phyloP scores from a whole-genome alignment of 129 eudicot genomes.

The Smallanthus sonchifolius region DNA sequence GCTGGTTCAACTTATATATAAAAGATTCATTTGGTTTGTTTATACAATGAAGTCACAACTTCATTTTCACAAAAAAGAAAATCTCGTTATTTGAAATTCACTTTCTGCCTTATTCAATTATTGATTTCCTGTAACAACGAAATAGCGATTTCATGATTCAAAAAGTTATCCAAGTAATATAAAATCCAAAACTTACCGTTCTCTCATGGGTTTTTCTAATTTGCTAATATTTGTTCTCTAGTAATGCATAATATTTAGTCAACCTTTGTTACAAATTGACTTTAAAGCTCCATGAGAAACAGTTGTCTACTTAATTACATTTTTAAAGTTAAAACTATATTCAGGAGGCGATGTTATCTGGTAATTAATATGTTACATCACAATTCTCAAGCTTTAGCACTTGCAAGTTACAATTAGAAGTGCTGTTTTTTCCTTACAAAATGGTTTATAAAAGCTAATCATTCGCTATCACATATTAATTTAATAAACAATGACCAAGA shows the following conservation, averaged over 20 bases:
- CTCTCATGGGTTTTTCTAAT: not conserved
- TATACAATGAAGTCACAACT: too few species aligned
- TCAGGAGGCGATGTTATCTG: slow-evolving; percentile 10
- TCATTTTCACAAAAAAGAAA: too few species aligned
- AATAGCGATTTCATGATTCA: too few species aligned
- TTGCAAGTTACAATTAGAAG: slow-evolving; percentile 29
- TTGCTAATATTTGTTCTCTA: not conserved
- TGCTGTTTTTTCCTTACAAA: slow-evolving; percentile 22
- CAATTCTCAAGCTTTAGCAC: slow-evolving; percentile 17
- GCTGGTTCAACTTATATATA: too few species aligned
- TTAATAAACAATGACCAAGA: slow-evolving; percentile 32
- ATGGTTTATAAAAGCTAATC: slow-evolving; percentile 28
- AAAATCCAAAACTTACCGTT: too few species aligned
- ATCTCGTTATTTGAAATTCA: too few species aligned
- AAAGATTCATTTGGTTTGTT: too few species aligned
- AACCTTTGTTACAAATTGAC: slow-evolving; percentile 1
- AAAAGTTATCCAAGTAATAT: too few species aligned
- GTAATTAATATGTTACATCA: slow-evolving; percentile 35
- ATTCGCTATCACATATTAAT: slow-evolving; percentile 24
- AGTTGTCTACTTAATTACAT: not conserved
- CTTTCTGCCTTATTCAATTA: too few species aligned
- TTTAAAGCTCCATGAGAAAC: slow-evolving; percentile 22
- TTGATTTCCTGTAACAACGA: too few species aligned
- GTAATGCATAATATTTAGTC: slow-evolving; percentile 12
- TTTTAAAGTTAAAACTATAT: not conserved